Conservation (phyloP, 1,139 yeast genomes). For the Diutina sp. region DNA sequence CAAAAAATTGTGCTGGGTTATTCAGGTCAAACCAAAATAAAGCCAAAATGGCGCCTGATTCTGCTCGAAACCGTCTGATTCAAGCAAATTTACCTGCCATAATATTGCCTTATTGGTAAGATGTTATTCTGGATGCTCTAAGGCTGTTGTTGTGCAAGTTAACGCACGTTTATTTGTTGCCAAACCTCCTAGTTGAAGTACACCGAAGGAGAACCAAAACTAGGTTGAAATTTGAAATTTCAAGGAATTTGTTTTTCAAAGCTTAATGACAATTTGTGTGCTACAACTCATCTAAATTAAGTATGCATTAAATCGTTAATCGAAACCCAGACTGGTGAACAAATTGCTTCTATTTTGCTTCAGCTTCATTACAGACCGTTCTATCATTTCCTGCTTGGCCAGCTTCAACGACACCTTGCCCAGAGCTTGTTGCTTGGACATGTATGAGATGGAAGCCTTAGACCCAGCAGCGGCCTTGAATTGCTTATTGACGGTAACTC, state of each 20-base stretch:
- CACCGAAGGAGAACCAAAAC: no score
- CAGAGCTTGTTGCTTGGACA: constrained; percentile 18
- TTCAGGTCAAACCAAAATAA: no score
- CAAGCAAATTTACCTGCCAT: no score
- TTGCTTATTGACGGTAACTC: constrained; percentile 44
- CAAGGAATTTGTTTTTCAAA: no score
- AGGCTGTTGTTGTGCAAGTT: no score
- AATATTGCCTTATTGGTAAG: no score
- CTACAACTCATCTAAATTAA: neutral
- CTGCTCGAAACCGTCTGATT: no score
- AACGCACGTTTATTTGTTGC: neutral
- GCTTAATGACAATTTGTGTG: no score
- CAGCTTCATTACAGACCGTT: neutral
- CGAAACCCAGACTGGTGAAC: neutral
- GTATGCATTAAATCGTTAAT: neutral
- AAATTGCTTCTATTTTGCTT: neutral
- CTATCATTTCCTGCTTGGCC: neutral
- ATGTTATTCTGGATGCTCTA: no score
- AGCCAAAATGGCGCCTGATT: no score
- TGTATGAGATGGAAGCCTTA: constrained; percentile 45
- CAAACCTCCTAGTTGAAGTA: no score
- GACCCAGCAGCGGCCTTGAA: constrained; percentile 46
- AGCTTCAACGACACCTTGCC: neutral
- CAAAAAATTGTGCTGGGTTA: neutral
- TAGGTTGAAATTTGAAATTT: no score